Conservation (phyloP, 2,329 filamentous ascomycete genomes). For the Sarocladium strictum region DNA sequence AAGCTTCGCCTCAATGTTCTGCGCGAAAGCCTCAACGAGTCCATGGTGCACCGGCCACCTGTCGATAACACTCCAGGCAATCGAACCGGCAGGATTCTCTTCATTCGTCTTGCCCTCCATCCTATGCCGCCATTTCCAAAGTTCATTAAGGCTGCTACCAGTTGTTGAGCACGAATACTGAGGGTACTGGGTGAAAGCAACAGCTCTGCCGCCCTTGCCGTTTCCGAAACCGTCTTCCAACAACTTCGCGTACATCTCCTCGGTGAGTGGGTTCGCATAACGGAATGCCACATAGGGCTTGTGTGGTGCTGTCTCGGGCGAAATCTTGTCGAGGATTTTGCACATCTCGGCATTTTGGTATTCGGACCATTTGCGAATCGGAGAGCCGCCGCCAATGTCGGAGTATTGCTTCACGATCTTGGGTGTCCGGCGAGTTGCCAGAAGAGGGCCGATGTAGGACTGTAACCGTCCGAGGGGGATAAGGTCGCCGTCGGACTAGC, state of each 20-base stretch:
- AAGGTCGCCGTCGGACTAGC: slow-evolving; percentile 80
- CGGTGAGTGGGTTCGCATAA: slow-evolving; percentile 88
- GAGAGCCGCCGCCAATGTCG: slow-evolving; percentile 93
- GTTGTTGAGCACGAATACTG: slow-evolving; percentile 98
- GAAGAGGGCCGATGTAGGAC: slow-evolving; percentile 81
- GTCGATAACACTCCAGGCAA: slow-evolving; percentile 96
- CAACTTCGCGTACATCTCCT: slow-evolving; percentile 82
- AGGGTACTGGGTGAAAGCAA: slow-evolving; percentile 97
- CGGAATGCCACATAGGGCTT: slow-evolving; percentile 97
- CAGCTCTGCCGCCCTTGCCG: slow-evolving; percentile 84
- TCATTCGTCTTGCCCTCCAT: slow-evolving; percentile 68
- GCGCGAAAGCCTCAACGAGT: slow-evolving; percentile 84
- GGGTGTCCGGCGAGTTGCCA: slow-evolving; percentile 79
- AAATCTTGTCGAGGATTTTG: slow-evolving; percentile 87
- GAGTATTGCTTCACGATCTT: slow-evolving; percentile 97
- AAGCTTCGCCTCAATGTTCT: slow-evolving; percentile 83
- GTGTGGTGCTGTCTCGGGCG: slow-evolving; percentile 89
- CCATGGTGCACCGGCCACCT: slow-evolving; percentile 92
- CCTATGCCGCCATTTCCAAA: slow-evolving; percentile 94
- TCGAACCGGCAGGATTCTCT: slow-evolving; percentile 51
- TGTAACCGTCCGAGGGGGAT: slow-evolving; percentile 94
- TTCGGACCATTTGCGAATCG: slow-evolving; percentile 97
- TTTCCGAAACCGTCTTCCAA: slow-evolving; percentile 85
- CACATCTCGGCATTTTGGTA: slow-evolving; percentile 93
- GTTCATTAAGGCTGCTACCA: slow-evolving; percentile 89